Base-by-base conservation (phyloP, 169 alveolate genomes). In the Eimeria necatrix region DNA sequence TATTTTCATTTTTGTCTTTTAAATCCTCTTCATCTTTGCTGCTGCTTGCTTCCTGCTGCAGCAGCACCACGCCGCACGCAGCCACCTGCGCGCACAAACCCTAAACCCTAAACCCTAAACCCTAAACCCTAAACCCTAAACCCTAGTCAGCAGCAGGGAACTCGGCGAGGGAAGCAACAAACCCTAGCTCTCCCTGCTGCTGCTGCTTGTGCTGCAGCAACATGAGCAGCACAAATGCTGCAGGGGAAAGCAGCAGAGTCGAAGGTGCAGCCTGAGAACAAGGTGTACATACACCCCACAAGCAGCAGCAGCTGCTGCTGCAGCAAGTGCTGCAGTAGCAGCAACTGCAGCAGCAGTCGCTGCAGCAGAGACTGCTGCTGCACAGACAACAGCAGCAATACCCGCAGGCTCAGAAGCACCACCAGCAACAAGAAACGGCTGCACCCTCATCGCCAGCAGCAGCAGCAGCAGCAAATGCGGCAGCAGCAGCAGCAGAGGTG, bases 171-270 rank as follows among this genome's bases (percentile, higher is more conserved):
- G 78, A 10, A 14, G 12, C 68, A 20, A 12, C 20, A 68, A 12
- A 73, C 84, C 53, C 16, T 12, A 10, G 84, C 84, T 41, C 84
- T 73, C 22, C 84, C 84, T 41, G 18, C 8, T 12, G 84, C 24
- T 9, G 84, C 84, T 24, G 84, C 84, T 20, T 73, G 84, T 5
- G 84, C 49, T 9, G 24, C 84, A 73, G 84, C 84, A 41, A 73
- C n/a, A 20, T 73, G 84, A 10, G 84, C 84, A 9, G 84, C 84
- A 32, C 84, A 73, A 20, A 73, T 41, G 53, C 84, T 73, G 84
- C 84, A 73, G 53, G 84, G 84, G n/a, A 10, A 73, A 5, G 84
- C 84, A 73, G 84, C 84, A 73, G 84, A 73, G 53, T 73, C 84
- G n/a, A 73, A 73, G 22, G 84, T 73, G 53, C 84, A 73, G 84